Evolutionary conservation across 176 grass and related monocot species (phyloP), one percentile per base, ranked within the genome.

Genomic region (Thalia dealbata): DNA sequence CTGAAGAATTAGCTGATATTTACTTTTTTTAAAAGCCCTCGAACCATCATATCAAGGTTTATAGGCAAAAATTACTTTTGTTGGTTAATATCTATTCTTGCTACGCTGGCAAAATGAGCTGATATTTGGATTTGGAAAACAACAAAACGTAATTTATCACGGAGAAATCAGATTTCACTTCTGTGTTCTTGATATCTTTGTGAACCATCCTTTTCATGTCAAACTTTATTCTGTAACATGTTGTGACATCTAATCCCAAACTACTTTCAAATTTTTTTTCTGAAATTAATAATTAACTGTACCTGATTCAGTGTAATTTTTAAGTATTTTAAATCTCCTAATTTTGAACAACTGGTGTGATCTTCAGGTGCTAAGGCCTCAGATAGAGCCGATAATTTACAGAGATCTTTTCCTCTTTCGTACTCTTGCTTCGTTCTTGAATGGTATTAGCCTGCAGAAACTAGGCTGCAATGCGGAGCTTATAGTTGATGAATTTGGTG

Each of bases 401-500:
- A 70, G 95, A 72, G 95, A 97, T 84, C 83, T 97, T 79, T 97
- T 97, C 61, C 79, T 97, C 30, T 97, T 97, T 52, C 89, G 95
- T 10, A 97, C 82, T 62, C 65, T 97, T 35, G 95, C 95, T 55
- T 97, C 95, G 10, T 97, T 97, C 73, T 81, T 97, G 78, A 97
- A 92, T 82, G 95, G 95, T 50, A 86, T 97, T 68, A 97, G 95
- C 78, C 85, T 97, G 73, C 95, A 91, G 80, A 97, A 97, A 81
- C 80, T 97, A 78, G 90, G 95, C 15, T 97, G 95, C 83, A 97
- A 97, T 84, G 89, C 95, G 73, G 95, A 97, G 80, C 89, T 97
- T 84, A 97, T 97, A 77, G 95, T 97, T 71, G 95, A 97, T 72
- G 89, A 97, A 88, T 97, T 97, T 35, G 95, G 95, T 63, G 95